Evolutionary conservation across 768 basidiomycete species (phyloP), one percentile per base, ranked within the genome.

Genomic region (Boletales sp.): DNA sequence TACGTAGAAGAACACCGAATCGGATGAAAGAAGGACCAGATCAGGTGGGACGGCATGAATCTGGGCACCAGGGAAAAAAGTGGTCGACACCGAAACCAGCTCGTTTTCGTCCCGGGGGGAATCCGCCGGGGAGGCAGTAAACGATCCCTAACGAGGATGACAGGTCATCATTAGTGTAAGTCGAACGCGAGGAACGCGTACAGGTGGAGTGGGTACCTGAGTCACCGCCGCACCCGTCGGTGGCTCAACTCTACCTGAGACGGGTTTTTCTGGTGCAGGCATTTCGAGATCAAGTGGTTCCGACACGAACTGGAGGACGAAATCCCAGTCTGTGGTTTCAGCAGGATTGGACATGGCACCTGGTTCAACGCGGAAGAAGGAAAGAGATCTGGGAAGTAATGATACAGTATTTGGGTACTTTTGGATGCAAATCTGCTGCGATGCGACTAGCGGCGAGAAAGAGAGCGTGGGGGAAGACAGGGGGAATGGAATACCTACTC

Each of bases 1-100:
- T 7, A 84, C 84, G 60, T 91, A 91, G 75, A 93, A 93, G 68
- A 90, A 89, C 36, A 93, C 87, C 15, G 79, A 77, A 60, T 93
- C 90, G 28, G 81, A 75, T 3, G 87, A 83, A 48, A 90, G 70
- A 44, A 90, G 69, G 57, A 86, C 74, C 39, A 82, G 57, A 62
- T 92, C 85, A 1, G 86, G 81, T 2, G 75, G 73, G n/a, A 75
- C 63, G 0, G 77, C 58, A 33, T 79, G 72, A 53, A 78, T 76
- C 51, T 81, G 78, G 4, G 86, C 81, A 34, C 79, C 82, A 3
- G 89, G 87, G 60, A 79, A 84, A 69, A 91, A 92, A 0, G 87
- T 87, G 25, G 90, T 92, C 14, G 88, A 90, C 33, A 92, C 82
- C 2, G 88, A 88, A 49, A 91, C 84, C 46, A 75, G 70, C 3